Conservation (phyloP, 257 asterid genomes). For the Solanum tarapatanum region DNA sequence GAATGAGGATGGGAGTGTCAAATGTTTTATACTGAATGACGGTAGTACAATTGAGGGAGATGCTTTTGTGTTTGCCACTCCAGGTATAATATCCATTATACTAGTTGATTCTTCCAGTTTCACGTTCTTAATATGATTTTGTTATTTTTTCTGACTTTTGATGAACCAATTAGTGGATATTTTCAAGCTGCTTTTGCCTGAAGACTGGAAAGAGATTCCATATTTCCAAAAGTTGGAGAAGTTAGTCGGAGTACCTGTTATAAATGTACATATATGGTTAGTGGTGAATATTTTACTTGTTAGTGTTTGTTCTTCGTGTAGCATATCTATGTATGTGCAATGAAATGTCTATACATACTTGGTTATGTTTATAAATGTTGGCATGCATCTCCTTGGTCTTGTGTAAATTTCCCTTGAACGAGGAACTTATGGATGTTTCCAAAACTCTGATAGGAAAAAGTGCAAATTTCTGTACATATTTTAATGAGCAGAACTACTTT, state of each 20-base stretch:
- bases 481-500: background rate
- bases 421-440: background rate
- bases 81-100: conserved; percentile 41
- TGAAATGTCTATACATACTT: background rate
- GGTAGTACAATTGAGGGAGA: conserved; percentile 69
- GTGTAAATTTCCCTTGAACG: background rate
- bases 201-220: conserved; percentile 69
- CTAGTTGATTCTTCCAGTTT: background rate
- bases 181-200: conserved; percentile 84
- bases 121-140: background rate
- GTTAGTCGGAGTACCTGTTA: conserved; percentile 93
- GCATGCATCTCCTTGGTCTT: background rate
- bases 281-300: conserved; percentile 6
- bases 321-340: background rate
- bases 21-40: conserved; percentile 41
- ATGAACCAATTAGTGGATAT: conserved; percentile 50
- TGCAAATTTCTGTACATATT: background rate
- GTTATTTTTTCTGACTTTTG: conserved; percentile 2
- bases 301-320: background rate
- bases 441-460: background rate
- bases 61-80: conserved; percentile 86
- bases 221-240: conserved; percentile 76
- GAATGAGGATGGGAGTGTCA: conserved; percentile 65
- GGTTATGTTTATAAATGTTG: background rate
- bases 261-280: conserved; percentile 88